These are phyloP conservation scores for Calonectria pteridis DNA, from an alignment of 2,329 filamentous ascomycete species.

Conservation along the genomic window DNA sequence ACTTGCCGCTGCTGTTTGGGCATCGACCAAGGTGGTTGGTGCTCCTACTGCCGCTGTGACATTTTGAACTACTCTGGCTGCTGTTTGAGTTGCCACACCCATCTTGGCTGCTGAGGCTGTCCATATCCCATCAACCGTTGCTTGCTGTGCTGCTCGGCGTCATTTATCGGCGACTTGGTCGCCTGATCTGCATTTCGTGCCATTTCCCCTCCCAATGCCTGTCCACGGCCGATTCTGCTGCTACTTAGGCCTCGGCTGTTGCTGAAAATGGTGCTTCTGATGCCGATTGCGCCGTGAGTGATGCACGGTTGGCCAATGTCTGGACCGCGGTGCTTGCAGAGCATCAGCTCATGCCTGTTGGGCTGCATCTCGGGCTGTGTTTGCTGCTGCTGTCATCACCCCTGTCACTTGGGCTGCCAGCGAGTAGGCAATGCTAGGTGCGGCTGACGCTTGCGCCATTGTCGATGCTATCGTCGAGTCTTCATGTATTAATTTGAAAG, in stretches of 20 bases:
- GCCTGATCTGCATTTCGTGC: too few species aligned
- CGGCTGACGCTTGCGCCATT: background rate
- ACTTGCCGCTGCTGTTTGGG: background rate
- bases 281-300: background rate
- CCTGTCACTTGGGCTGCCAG: background rate
- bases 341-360: too few species aligned
- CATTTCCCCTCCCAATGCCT: too few species aligned
- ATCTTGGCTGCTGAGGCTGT: background rate
- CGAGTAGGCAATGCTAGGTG: background rate
- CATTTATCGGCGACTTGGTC: too few species aligned
- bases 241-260: too few species aligned
- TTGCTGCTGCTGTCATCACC: background rate
- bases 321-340: background rate
- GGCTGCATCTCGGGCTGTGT: background rate
- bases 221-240: too few species aligned
- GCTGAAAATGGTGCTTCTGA: background rate
- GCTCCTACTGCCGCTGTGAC: too few species aligned
- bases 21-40: background rate
- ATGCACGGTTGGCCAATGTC: background rate
- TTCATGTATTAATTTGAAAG: background rate
- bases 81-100: too few species aligned
- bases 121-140: too few species aligned
- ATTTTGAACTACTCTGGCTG: too few species aligned
- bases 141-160: too few species aligned
- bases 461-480: background rate